Percentiles rank a stretch among this genome's conserved stretches.
These are phyloP conservation scores for Aspergillus affinis DNA, from an alignment of 495 filamentous ascomycete species.

Conservation along the genomic window DNA sequence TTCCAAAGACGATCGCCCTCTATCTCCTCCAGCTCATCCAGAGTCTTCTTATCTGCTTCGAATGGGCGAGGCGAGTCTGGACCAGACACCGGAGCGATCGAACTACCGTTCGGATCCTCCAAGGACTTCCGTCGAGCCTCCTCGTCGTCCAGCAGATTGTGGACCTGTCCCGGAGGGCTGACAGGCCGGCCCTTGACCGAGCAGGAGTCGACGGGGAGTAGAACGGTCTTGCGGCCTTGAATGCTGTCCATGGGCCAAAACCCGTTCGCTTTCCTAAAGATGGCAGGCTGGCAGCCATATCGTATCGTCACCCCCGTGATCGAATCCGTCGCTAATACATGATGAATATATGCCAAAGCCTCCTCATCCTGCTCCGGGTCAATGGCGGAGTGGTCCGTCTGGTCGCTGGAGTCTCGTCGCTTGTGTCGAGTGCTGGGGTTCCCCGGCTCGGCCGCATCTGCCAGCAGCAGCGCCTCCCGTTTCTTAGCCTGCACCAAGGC, in stretches of 20 bases:
- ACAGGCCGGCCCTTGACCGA: constrained; percentile 70
- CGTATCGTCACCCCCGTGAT: constrained; percentile 86
- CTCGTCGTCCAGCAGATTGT: constrained; percentile 33
- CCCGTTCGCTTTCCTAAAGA: constrained; percentile 83
- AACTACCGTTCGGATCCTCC: constrained; percentile 42
- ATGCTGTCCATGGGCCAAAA: constrained; percentile 92
- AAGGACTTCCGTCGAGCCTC: constrained; percentile 20
- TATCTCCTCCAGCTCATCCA: constrained; percentile 24
- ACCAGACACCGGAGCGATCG: constrained; percentile 36
- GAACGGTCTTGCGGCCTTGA: constrained; percentile 74
- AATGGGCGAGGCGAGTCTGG: constrained; percentile 19
- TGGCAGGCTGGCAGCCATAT: constrained; percentile 77
- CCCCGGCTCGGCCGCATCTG: constrained; percentile 49
- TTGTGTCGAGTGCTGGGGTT: constrained; percentile 53
- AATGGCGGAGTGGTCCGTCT: constrained; percentile 29
- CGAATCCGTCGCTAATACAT: constrained; percentile 77
- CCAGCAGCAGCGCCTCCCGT: constrained; percentile 56
- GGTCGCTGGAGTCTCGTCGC: constrained; percentile 58
- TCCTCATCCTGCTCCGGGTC: constrained; percentile 63
- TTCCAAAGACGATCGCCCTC: constrained; percentile 66
- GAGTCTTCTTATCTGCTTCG: constrained; percentile 18
- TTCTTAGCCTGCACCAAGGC: constrained; percentile 62
- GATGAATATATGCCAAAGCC: constrained; percentile 84
- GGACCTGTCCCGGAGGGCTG: constrained; percentile 9
- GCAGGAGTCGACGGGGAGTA: constrained; percentile 89